Conservation (phyloP, 139 green algal species). For the Haematococcus sp. region DNA sequence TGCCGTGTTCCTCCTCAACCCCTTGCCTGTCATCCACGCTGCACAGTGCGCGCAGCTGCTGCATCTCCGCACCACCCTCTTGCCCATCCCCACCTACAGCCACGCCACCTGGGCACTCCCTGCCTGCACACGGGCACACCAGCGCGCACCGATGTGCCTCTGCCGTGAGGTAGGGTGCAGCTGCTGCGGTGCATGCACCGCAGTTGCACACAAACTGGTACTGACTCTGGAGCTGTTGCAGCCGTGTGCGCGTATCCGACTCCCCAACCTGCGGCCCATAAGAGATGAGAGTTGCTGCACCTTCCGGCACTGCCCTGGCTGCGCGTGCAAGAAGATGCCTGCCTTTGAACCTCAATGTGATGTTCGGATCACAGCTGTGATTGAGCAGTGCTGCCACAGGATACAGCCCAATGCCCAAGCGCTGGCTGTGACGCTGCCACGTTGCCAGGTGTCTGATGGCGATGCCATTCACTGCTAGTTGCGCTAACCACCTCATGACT, state of each 20-base stretch:
- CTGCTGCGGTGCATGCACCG: too few species aligned
- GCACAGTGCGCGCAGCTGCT: too few species aligned
- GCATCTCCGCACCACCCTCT: too few species aligned
- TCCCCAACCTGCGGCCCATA: slow-evolving; percentile 29
- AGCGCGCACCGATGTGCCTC: too few species aligned
- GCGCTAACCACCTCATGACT: slow-evolving; percentile 13
- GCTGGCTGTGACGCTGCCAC: not conserved
- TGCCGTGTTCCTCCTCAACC: too few species aligned
- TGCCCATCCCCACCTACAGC: too few species aligned
- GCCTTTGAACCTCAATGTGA: slow-evolving; percentile 14
- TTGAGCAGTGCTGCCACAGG: slow-evolving; percentile 4
- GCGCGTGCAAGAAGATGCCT: slow-evolving; percentile 9
- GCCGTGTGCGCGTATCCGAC: not conserved
- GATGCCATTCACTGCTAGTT: slow-evolving; percentile 17
- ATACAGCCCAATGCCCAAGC: slow-evolving; percentile 12
- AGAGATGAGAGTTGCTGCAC: not conserved
- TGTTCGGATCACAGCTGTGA: slow-evolving; percentile 19
- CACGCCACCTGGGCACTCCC: too few species aligned
- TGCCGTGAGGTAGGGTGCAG: too few species aligned
- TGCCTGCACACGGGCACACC: too few species aligned
- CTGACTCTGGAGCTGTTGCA: not conserved
- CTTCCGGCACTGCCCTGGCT: not conserved
- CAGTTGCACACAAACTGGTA: too few species aligned
- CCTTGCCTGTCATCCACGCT: too few species aligned
- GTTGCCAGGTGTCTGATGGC: slow-evolving; percentile 10